Percentiles rank a stretch among this genome's conserved stretches.
Conservation (phyloP, 2,329 filamentous ascomycete genomes). For the Sclerotinia minor region DNA sequence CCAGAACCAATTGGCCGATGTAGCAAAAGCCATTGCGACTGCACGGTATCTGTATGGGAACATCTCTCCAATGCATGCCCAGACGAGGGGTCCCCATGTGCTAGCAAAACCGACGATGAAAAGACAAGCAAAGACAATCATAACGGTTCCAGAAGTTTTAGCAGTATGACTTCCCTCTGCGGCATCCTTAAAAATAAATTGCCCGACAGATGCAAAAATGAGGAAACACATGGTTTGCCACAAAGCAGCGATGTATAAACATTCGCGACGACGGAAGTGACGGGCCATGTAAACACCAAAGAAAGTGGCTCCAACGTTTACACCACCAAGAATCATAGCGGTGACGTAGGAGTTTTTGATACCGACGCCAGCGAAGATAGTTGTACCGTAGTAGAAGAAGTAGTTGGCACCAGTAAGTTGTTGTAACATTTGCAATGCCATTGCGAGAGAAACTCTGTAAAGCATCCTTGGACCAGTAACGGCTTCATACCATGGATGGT, state of each 20-base stretch:
- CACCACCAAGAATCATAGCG: slow-evolving; percentile 66
- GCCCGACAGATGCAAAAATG: slow-evolving; percentile 55
- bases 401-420: slow-evolving; percentile 67
- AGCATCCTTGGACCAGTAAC: slow-evolving; percentile 60
- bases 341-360: slow-evolving; percentile 64
- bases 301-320: slow-evolving; percentile 65
- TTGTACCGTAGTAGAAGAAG: slow-evolving; percentile 66
- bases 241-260: slow-evolving; percentile 63
- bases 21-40: slow-evolving; percentile 60
- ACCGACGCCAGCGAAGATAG: slow-evolving; percentile 64
- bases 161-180: slow-evolving; percentile 45
- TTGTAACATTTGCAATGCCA: slow-evolving; percentile 64
- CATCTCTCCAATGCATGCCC: slow-evolving; percentile 67
- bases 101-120: slow-evolving; percentile 72
- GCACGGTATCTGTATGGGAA: slow-evolving; percentile 65
- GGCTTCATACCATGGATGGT: slow-evolving; percentile 64
- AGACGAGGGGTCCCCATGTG: slow-evolving; percentile 70
- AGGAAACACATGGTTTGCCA: slow-evolving; percentile 72
- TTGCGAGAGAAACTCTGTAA: slow-evolving; percentile 65
- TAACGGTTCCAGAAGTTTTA: slow-evolving; percentile 60
- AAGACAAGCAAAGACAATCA: slow-evolving; percentile 72
- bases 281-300: slow-evolving; percentile 63
- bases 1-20: slow-evolving; percentile 66
- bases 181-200: slow-evolving; percentile 49
- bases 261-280: slow-evolving; percentile 65